A percentile compares a stretch with the other conserved stretches of the same genome.
Evolutionary conservation across 805 yeast species (phyloP).

Genomic region (Myxozyma geophila): DNA sequence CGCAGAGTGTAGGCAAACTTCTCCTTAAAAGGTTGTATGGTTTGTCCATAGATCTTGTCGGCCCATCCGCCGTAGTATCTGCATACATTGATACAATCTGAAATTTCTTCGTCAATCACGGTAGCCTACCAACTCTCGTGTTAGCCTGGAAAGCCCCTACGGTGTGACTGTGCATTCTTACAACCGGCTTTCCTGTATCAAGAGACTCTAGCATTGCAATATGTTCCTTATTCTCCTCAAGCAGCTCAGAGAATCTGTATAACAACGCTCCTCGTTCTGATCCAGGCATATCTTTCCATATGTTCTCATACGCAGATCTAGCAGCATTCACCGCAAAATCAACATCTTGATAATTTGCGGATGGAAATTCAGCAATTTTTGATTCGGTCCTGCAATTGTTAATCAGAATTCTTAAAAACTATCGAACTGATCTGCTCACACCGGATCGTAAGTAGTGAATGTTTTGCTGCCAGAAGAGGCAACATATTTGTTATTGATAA

Average conservation of each 20-base stretch:
- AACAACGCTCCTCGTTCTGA: constrained; percentile 21
- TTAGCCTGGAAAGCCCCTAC: not conserved
- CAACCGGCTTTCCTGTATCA: constrained; percentile 30
- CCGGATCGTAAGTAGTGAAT: constrained; percentile 45
- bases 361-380: constrained; percentile 5
- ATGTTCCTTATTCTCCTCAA: constrained; percentile 12
- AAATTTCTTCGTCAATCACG: constrained; percentile 52
- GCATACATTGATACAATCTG: constrained; percentile 59
- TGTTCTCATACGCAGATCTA: constrained; percentile 6
- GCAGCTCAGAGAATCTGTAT: not conserved
- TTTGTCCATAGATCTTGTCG: constrained; percentile 63
- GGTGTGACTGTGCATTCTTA: not conserved
- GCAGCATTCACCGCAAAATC: constrained; percentile 25
- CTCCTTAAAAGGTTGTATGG: constrained; percentile 61
- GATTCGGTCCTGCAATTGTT: constrained; percentile 13
- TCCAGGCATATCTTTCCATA: constrained; percentile 21
- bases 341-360: constrained; percentile 21
- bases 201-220: constrained; percentile 24
- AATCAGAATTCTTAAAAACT: not conserved
- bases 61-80: constrained; percentile 71
- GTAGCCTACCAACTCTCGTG: constrained; percentile 1
- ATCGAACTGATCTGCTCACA: constrained; percentile 7
- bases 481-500: constrained; percentile 84
- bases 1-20: constrained; percentile 71
- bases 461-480: constrained; percentile 59